Conservation (phyloP, 1,139 yeast species). For the Tardiomyces digboiensis region DNA sequence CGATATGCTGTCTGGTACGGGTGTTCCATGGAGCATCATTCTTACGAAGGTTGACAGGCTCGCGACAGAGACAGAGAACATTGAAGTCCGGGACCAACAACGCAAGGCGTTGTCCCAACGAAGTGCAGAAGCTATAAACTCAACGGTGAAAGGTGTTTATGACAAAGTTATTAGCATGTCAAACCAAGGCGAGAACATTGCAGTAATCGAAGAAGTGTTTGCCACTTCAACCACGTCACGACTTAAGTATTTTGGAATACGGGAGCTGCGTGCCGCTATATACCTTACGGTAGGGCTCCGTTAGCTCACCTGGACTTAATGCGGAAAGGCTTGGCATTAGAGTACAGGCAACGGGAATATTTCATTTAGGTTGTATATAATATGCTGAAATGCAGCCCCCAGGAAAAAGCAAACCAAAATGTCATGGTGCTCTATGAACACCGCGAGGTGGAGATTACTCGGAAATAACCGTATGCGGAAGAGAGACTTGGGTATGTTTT, state of each 20-base stretch:
- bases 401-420: no score
- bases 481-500: background rate
- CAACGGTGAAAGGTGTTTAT: background rate
- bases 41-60: background rate
- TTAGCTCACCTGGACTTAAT: no score
- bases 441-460: background rate
- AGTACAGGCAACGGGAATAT: no score
- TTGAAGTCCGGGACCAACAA: background rate
- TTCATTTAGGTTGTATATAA: no score
- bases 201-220: background rate
- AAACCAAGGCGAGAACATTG: background rate
- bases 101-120: background rate
- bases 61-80: background rate
- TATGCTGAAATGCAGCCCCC: no score
- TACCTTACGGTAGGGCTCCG: background rate
- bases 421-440: no score
- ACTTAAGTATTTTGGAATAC: background rate
- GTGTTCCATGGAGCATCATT: background rate
- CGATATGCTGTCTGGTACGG: background rate
- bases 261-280: constrained; percentile 1
- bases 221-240: background rate
- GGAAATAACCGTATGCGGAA: background rate
- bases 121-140: background rate
- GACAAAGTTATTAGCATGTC: background rate
- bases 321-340: no score